A percentile compares a stretch with the other conserved stretches of the same genome.
These are phyloP conservation scores for Thymus mandschuricus DNA, from an alignment of 257 asterid species.

Conservation along the genomic window DNA sequence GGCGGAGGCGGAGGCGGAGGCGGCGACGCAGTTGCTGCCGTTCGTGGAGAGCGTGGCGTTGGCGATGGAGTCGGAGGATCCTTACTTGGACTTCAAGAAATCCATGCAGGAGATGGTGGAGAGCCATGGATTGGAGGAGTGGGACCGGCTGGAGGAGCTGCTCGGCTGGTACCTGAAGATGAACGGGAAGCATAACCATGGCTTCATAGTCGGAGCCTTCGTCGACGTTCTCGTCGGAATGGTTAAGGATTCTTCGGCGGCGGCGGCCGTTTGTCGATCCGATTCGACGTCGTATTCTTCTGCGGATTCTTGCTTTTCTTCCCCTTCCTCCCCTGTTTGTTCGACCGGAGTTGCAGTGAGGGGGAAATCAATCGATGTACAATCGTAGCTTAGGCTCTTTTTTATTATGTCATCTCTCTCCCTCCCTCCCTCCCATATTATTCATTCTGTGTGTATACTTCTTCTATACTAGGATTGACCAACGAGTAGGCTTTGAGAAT, in stretches of 20 bases:
- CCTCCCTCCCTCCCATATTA: too few relatives aligned
- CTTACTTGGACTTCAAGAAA: constrained; percentile 79
- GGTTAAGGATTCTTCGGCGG: constrained; percentile 29
- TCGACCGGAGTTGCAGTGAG: background rate
- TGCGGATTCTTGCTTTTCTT: constrained; percentile 59
- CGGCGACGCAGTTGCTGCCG: constrained; percentile 24
- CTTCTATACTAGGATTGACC: constrained; percentile 25
- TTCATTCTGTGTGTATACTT: constrained; percentile 27
- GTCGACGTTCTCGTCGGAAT: constrained; percentile 65
- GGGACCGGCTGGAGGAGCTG: constrained; percentile 83
- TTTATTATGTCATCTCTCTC: background rate
- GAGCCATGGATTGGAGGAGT: constrained; percentile 67
- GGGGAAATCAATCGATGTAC: constrained; percentile 30
- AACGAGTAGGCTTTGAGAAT: constrained; percentile 15
- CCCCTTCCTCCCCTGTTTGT: constrained; percentile 45
- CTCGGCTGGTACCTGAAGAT: constrained; percentile 78
- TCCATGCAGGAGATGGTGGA: constrained; percentile 95
- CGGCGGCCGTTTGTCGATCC: constrained; percentile 31
- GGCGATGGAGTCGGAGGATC: constrained; percentile 80
- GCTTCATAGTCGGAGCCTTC: constrained; percentile 74
- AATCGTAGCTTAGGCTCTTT: constrained; percentile 5
- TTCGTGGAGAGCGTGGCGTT: constrained; percentile 66
- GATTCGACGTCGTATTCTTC: constrained; percentile 50
- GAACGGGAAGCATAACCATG: constrained; percentile 71
- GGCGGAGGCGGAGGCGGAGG: too few relatives aligned